A percentile compares a stretch with the other conserved stretches of the same genome.
Conservation (phyloP, 2,329 filamentous ascomycete genomes). For the Colletotrichum scovillei region DNA sequence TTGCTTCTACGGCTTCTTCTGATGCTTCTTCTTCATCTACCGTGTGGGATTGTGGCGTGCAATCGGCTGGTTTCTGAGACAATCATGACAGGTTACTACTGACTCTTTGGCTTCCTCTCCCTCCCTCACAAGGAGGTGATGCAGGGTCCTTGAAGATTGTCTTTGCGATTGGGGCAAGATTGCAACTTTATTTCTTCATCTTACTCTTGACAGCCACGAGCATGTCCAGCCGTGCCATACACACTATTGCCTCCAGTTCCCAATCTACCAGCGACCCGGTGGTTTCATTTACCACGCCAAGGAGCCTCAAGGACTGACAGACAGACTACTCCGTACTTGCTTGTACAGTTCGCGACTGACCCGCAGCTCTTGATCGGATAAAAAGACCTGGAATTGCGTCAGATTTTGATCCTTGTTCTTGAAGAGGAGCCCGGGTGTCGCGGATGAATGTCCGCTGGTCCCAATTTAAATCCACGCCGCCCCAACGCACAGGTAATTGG, state of each 20-base stretch:
- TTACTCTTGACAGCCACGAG: not conserved
- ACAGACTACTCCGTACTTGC: not conserved
- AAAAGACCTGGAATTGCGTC: constrained; percentile 15
- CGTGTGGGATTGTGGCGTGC: not conserved
- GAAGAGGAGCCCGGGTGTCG: constrained; percentile 4
- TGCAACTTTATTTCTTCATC: not conserved
- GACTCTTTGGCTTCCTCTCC: not conserved
- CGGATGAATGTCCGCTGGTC: constrained; percentile 13
- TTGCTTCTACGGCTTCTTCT: not conserved
- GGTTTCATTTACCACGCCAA: constrained; percentile 15
- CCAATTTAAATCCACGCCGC: constrained; percentile 11
- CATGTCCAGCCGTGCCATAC: not conserved
- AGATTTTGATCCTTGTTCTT: constrained; percentile 6
- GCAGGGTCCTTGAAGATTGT: not conserved
- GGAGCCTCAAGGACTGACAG: constrained; percentile 9
- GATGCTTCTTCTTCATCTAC: not conserved
- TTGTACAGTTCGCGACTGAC: not conserved
- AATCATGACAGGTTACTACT: not conserved
- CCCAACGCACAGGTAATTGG: not conserved
- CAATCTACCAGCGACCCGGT: not conserved
- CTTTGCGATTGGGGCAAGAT: not conserved
- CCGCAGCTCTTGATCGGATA: constrained; percentile 12
- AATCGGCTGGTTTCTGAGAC: not conserved
- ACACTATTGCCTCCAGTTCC: not conserved
- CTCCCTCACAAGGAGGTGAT: not conserved